Evolutionary conservation across 148 eudicot species (phyloP), one percentile per base, ranked within the genome.

Genomic region (Persicaria tinctoria): DNA sequence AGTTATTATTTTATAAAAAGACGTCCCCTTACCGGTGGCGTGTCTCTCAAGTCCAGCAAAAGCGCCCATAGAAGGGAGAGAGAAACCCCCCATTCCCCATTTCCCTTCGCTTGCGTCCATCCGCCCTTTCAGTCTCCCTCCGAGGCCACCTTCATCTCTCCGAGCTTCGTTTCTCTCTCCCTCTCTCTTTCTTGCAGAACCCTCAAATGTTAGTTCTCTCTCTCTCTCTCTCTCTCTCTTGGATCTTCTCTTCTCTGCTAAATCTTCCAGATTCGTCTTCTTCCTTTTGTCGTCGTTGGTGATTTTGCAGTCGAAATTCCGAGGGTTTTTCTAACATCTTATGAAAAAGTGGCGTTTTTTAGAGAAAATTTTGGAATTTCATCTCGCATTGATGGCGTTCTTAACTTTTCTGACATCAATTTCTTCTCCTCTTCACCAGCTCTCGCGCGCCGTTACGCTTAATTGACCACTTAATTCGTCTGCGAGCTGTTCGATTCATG

Each of bases 1-100:
- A 32, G 41, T 32, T 32, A 1, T 8, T 13, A 38, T 50, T 66
- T 66, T 66, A 66, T 38, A 66, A 41, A 66, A 66, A 66, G 70
- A 41, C 70, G 70, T 44, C 70, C 53, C 70, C 70, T 66, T 66
- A 66, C 70, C 70, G 70, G 77, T 83, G 79, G 83, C 83, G 83
- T 79, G 83, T 83, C 75, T 76, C 86, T 80, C 64, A 78, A 83
- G 78, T 73, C 77, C 82, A 76, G 78, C 79, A 70, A 74, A 82
- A 77, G 73, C 77, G 77, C 70, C 76, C 73, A 75, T 20, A 50
- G 70, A 51, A 51, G 57, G 46, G 53, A 63, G 63, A 49, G 72
- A 59, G 55, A 63, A 51, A 62, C 17, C 49, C 49, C 62, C 54
- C 54, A 60, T 38, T 73, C 45, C 73, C 8, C 49, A 32, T 49